Conservation (phyloP, 805 yeast species). For the Zygoascus flipseniorum region DNA sequence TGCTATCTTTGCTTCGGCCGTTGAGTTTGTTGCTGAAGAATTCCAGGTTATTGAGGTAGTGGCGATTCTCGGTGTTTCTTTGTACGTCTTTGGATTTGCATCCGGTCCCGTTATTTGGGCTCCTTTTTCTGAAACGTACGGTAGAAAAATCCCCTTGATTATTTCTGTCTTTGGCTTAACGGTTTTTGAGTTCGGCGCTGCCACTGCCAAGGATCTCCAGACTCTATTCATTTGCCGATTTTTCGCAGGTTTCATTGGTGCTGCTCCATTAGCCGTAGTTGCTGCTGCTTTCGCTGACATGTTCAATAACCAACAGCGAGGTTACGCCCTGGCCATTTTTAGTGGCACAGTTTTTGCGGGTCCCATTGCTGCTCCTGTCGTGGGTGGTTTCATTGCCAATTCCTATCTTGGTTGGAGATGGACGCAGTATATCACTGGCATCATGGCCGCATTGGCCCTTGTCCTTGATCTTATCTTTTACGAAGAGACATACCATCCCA, state of each 20-base stretch:
- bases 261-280: constrained; percentile 76
- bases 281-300: constrained; percentile 85
- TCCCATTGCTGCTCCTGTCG: constrained; percentile 76
- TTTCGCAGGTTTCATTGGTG: constrained; percentile 73
- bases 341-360: constrained; percentile 68
- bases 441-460: constrained; percentile 41
- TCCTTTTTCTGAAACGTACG: constrained; percentile 72
- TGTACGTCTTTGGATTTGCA: constrained; percentile 89
- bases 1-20: constrained; percentile 67
- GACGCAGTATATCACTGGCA: constrained; percentile 65
- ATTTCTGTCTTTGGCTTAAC: constrained; percentile 49
- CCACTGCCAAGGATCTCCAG: constrained; percentile 71
- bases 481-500: constrained; percentile 67
- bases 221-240: constrained; percentile 70
- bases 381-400: constrained; percentile 57
- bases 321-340: constrained; percentile 65
- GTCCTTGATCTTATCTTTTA: constrained; percentile 36
- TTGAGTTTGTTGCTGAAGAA: constrained; percentile 37
- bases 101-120: constrained; percentile 90
- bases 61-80: constrained; percentile 66
- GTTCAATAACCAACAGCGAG: constrained; percentile 58
- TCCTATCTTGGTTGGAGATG: constrained; percentile 75
- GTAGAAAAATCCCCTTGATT: constrained; percentile 56
- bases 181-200: constrained; percentile 62
- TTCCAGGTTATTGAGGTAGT: constrained; percentile 59